Conservation (phyloP, 768 basidiomycete species). For the Termitomyces sp. region DNA sequence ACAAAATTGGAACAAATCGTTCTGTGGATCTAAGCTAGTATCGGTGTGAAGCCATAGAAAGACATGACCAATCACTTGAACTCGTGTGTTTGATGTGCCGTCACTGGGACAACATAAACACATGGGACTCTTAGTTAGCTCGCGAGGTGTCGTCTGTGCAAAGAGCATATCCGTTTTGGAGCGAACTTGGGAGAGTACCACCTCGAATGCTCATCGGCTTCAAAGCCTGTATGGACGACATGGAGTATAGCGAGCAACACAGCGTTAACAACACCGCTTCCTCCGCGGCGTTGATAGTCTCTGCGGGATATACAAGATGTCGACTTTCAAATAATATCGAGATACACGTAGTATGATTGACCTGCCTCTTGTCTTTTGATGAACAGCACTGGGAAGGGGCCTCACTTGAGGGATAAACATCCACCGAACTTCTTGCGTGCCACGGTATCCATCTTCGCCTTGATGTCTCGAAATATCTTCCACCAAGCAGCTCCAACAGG, state of each 20-base stretch:
- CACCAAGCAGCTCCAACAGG: slow-evolving; percentile 74
- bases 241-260: neutral
- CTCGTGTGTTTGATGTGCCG: neutral
- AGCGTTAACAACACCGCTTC: neutral
- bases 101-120: neutral
- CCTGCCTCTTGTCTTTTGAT: neutral
- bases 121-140: neutral
- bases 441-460: slow-evolving; percentile 58
- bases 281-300: neutral
- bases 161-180: neutral
- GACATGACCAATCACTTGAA: neutral
- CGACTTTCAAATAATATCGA: neutral
- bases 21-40: neutral
- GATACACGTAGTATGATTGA: neutral
- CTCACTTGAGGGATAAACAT: slow-evolving; percentile 51
- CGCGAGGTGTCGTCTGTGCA: neutral
- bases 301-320: neutral
- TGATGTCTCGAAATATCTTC: slow-evolving; percentile 69
- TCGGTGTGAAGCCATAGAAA: neutral
- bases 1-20: neutral
- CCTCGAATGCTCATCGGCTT: neutral
- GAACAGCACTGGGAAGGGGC: neutral
- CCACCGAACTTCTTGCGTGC: slow-evolving; percentile 72
- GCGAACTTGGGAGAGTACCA: neutral
- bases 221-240: neutral